phyloP scores from a whole-genome alignment of 495 filamentous ascomycete species.

The Haplographium delicatum region DNA sequence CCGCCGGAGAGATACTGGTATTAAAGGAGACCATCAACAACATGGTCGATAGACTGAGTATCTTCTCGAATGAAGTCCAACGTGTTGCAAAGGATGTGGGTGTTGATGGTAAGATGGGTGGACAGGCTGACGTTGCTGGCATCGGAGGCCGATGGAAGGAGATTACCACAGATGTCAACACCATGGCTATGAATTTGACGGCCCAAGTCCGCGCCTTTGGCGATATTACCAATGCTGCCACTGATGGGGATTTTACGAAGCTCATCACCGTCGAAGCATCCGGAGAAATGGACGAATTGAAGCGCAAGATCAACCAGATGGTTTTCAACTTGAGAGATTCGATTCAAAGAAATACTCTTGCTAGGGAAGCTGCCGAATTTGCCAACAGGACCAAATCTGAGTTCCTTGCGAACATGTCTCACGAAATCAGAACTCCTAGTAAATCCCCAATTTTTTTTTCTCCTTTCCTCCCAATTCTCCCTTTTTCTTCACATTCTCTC shows the following conservation, averaged over 20 bases:
- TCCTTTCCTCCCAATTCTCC: slow-evolving; percentile 2
- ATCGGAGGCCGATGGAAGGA: slow-evolving; percentile 97
- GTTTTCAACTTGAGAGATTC: slow-evolving; percentile 91
- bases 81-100: slow-evolving; percentile 95
- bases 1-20: slow-evolving; percentile 89
- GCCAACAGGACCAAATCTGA: slow-evolving; percentile 99
- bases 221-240: slow-evolving; percentile 95
- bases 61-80: slow-evolving; percentile 96
- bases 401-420: slow-evolving; percentile 98
- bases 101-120: slow-evolving; percentile 98
- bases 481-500: neutral
- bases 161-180: slow-evolving; percentile 96
- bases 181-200: slow-evolving; percentile 96
- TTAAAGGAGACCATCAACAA: slow-evolving; percentile 98
- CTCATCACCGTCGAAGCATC: slow-evolving; percentile 97
- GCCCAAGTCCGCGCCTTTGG: slow-evolving; percentile 97
- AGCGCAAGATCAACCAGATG: slow-evolving; percentile 99
- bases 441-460: slow-evolving; percentile 5
- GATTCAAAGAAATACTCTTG: slow-evolving; percentile 96
- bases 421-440: slow-evolving; percentile 98
- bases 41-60: slow-evolving; percentile 95
- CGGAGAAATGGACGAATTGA: slow-evolving; percentile 98
- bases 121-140: slow-evolving; percentile 91
- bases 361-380: slow-evolving; percentile 91
- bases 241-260: slow-evolving; percentile 94